Percentiles rank a stretch among this genome's conserved stretches.
These are phyloP conservation scores for Suillus occidentalis DNA, from an alignment of 768 basidiomycete species.

Conservation along the genomic window DNA sequence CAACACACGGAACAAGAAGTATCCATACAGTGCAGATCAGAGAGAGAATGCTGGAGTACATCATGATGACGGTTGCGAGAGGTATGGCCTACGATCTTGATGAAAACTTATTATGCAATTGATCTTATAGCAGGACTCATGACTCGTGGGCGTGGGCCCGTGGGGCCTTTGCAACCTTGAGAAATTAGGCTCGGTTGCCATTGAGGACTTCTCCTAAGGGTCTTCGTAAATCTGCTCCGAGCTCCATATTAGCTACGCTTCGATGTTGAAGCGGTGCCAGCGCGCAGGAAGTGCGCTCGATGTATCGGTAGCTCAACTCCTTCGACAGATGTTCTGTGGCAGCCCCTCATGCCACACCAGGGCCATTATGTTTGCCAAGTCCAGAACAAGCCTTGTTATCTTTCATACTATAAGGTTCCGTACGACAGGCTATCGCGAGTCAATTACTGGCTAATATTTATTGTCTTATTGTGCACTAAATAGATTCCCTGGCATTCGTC, in stretches of 20 bases:
- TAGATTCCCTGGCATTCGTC: not conserved
- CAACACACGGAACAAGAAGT: not conserved
- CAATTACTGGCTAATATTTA: not conserved
- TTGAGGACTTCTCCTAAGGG: not conserved
- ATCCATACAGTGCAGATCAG: not conserved
- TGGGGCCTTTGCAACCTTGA: not conserved
- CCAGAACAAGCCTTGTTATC: not conserved
- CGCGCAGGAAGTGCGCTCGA: not conserved
- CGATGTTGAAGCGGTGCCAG: not conserved
- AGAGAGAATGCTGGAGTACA: not conserved
- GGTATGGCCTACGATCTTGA: not conserved
- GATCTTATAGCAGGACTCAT: constrained; percentile 1
- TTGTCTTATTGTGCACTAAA: constrained; percentile 1
- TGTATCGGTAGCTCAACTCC: not conserved
- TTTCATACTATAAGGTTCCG: not conserved
- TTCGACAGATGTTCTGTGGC: not conserved
- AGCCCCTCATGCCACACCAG: not conserved
- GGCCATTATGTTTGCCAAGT: not conserved
- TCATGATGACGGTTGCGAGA: not conserved
- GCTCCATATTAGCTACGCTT: constrained; percentile 5
- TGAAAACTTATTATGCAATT: not conserved
- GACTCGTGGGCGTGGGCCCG: not conserved
- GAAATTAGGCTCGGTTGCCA: not conserved
- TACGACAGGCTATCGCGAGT: not conserved
- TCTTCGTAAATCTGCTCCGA: not conserved